phyloP scores from a whole-genome alignment of 2,329 filamentous ascomycete species.

The Cercospora canescens region DNA sequence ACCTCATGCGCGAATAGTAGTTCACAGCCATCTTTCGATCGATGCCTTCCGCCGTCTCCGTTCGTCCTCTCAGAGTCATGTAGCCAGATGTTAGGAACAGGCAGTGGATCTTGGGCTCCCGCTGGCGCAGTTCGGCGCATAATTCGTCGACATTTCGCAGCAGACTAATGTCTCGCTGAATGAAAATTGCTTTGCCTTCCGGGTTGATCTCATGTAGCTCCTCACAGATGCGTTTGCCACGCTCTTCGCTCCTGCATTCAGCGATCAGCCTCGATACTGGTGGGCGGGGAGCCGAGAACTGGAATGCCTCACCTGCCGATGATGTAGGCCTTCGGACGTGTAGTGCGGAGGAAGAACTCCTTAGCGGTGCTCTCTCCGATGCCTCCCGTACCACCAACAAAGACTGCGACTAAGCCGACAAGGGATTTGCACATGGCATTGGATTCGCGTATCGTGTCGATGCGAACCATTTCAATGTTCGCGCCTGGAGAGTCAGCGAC shows the following conservation, averaged over 20 bases:
- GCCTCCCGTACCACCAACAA: constrained; percentile 46
- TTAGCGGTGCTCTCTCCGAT: constrained; percentile 46
- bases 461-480: constrained; percentile 26
- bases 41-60: constrained; percentile 59
- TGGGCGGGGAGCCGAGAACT: background rate
- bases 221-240: constrained; percentile 39
- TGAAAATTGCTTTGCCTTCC: constrained; percentile 40
- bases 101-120: constrained; percentile 56
- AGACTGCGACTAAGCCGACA: constrained; percentile 36
- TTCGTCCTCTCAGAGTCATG: constrained; percentile 43
- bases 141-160: constrained; percentile 45
- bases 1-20: constrained; percentile 60
- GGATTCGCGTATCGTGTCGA: constrained; percentile 34
- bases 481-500: constrained; percentile 10
- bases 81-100: constrained; percentile 56
- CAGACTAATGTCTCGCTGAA: constrained; percentile 44
- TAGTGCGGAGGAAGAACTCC: constrained; percentile 43
- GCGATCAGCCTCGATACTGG: background rate
- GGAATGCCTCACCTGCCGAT: constrained; percentile 38
- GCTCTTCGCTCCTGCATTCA: constrained; percentile 36
- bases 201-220: constrained; percentile 42
- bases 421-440: constrained; percentile 34
- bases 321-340: constrained; percentile 44
- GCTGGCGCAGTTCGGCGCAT: constrained; percentile 50
- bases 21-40: constrained; percentile 53